phyloP scores from a whole-genome alignment of 139 green algal genomes.

The Micromonas commoda region DNA sequence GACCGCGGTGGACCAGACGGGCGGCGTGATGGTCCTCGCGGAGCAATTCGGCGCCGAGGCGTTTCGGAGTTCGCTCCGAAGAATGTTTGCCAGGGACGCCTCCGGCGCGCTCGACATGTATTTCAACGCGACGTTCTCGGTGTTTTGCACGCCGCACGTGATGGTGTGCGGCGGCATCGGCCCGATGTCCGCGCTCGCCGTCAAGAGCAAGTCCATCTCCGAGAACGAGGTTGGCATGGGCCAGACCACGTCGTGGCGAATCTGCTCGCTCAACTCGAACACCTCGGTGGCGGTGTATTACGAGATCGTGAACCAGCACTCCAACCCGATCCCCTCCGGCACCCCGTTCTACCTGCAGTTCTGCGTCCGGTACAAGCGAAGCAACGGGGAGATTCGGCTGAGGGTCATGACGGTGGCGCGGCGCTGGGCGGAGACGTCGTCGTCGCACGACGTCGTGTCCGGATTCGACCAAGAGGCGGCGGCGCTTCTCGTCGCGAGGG shows the following conservation, averaged over 20 bases:
- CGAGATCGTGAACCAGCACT: slow-evolving; percentile 21
- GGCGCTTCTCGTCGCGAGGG: slow-evolving; percentile 73
- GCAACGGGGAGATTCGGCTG: slow-evolving; percentile 59
- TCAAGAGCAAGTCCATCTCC: slow-evolving; percentile 58
- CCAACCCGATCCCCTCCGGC: slow-evolving; percentile 19
- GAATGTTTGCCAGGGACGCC: slow-evolving; percentile 31
- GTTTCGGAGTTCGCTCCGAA: slow-evolving; percentile 78
- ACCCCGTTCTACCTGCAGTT: slow-evolving; percentile 94
- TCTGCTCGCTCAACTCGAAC: slow-evolving; percentile 7
- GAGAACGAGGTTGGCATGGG: slow-evolving; percentile 81
- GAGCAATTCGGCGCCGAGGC: slow-evolving; percentile 81
- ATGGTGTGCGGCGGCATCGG: slow-evolving; percentile 73
- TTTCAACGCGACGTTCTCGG: slow-evolving; percentile 62
- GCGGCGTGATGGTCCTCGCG: slow-evolving; percentile 80
- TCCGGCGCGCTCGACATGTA: slow-evolving; percentile 33
- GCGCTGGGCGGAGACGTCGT: slow-evolving; percentile 39
- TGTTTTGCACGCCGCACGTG: slow-evolving; percentile 45
- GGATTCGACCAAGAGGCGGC: slow-evolving; percentile 95
- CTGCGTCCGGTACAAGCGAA: slow-evolving; percentile 55
- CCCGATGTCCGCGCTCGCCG: slow-evolving; percentile 66
- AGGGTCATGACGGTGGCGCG: slow-evolving; percentile 87
- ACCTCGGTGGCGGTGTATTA: slow-evolving; percentile 23
- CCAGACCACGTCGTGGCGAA: slow-evolving; percentile 81
- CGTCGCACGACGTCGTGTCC: slow-evolving; percentile 59
- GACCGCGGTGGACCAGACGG: slow-evolving; percentile 69